Evolutionary conservation across 2,329 filamentous ascomycete genomes (phyloP).

Genomic region (Nothophoma quercina): DNA sequence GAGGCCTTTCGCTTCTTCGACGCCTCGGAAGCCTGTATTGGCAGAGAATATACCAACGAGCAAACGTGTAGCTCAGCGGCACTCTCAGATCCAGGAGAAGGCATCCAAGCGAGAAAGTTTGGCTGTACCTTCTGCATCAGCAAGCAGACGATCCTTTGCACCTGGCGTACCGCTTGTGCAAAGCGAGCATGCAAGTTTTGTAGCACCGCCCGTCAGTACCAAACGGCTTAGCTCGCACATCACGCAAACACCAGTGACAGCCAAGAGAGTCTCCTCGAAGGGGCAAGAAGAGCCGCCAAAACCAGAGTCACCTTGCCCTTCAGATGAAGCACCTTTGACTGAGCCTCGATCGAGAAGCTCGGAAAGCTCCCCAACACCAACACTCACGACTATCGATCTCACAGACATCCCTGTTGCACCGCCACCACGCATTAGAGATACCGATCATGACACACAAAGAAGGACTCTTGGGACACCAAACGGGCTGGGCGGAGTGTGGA

Average conservation of each 20-base stretch:
- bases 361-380: conserved; percentile 24
- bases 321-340: conserved; percentile 9
- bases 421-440: conserved; percentile 23
- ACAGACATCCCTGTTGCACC: conserved; percentile 4
- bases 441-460: conserved; percentile 28
- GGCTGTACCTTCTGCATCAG: conserved; percentile 16
- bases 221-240: conserved; percentile 29
- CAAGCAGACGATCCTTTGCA: conserved; percentile 28
- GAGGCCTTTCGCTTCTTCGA: conserved; percentile 15
- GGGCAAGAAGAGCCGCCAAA: conserved; percentile 10
- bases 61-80: conserved; percentile 23
- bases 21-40: conserved; percentile 17
- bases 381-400: not conserved
- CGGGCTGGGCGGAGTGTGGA: conserved; percentile 28
- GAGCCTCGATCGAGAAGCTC: conserved; percentile 27
- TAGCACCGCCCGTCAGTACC: conserved; percentile 23
- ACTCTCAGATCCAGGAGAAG: conserved; percentile 31
- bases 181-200: conserved; percentile 25
- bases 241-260: conserved; percentile 30
- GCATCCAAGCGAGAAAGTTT: conserved; percentile 29
- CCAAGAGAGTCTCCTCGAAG: conserved; percentile 21
- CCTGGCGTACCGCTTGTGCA: conserved; percentile 16
- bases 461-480: conserved; percentile 31
- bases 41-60: conserved; percentile 34
- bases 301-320: not conserved